Evolutionary conservation across 305 asterid genomes (phyloP).

Genomic region (Plantago coronopus): DNA sequence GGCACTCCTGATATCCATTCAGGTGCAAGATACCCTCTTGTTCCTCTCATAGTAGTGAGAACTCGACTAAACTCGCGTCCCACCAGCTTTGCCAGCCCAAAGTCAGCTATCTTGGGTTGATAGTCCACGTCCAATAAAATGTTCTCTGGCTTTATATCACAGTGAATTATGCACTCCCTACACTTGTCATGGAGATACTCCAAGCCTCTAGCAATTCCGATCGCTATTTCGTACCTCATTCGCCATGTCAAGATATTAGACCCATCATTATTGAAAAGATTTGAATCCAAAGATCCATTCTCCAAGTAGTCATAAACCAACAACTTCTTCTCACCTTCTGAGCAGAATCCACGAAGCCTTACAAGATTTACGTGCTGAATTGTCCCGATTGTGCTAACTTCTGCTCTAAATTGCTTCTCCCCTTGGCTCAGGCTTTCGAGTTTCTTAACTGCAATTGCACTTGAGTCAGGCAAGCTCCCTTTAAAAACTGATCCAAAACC

Average conservation of each 20-base stretch:
- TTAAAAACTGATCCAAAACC: constrained; percentile 62
- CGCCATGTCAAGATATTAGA: constrained; percentile 40
- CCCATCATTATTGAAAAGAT: constrained; percentile 33
- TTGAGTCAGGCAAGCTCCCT: constrained; percentile 48
- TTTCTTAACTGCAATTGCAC: constrained; percentile 48
- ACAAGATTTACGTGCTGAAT: constrained; percentile 53
- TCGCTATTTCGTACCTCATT: constrained; percentile 40
- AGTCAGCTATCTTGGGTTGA: constrained; percentile 53
- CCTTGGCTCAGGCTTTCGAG: constrained; percentile 60
- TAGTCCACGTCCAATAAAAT: constrained; percentile 38
- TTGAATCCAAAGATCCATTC: constrained; percentile 44
- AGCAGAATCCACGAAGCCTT: constrained; percentile 53
- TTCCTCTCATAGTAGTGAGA: constrained; percentile 56
- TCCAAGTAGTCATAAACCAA: constrained; percentile 54
- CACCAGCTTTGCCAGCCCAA: constrained; percentile 52
- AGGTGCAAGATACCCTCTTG: constrained; percentile 64
- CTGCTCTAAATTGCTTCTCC: constrained; percentile 55
- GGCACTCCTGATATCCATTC: constrained; percentile 66
- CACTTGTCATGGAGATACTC: constrained; percentile 52
- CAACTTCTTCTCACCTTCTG: constrained; percentile 43
- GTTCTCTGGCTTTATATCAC: constrained; percentile 59
- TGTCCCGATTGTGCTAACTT: constrained; percentile 61
- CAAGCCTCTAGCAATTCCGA: constrained; percentile 55
- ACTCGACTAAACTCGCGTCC: constrained; percentile 60
- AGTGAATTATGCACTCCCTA: constrained; percentile 52